Conservation (phyloP, 495 filamentous ascomycete genomes). For the Neurospora sp. region DNA sequence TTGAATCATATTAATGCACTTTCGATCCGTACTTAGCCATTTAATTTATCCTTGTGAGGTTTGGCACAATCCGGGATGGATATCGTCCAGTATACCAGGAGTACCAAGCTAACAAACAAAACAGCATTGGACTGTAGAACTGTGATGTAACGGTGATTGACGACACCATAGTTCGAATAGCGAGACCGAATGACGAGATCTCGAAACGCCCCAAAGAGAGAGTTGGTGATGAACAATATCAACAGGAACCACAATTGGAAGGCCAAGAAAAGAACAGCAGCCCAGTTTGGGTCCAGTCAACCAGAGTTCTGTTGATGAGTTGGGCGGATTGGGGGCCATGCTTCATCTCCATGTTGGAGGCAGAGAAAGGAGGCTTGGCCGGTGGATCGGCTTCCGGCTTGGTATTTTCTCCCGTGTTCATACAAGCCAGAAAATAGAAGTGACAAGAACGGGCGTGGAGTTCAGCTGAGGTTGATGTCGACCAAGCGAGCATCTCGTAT, state of each 20-base stretch:
- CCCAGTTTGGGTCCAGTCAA: background rate
- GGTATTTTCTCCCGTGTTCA: background rate
- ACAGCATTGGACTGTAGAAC: background rate
- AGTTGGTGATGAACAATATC: background rate
- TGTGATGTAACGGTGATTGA: background rate
- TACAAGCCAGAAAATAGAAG: background rate
- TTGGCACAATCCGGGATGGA: too few species aligned
- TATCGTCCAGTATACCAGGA: too few species aligned
- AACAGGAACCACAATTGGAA: background rate
- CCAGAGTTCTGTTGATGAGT: background rate
- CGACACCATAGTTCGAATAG: background rate
- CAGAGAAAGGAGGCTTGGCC: conserved; percentile 6
- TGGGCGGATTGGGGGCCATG: conserved; percentile 13
- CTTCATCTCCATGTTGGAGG: conserved; percentile 6
- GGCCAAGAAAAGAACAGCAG: background rate
- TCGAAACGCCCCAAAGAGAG: background rate
- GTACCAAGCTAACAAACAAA: too few species aligned
- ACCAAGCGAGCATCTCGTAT: background rate
- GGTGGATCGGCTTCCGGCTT: background rate
- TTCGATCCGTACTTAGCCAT: too few species aligned
- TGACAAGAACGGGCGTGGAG: background rate
- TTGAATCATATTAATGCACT: too few species aligned
- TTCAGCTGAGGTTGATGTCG: background rate
- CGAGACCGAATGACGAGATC: background rate
- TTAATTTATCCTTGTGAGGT: too few species aligned